phyloP scores from a whole-genome alignment of 306 rosid genomes.

The Vicia faba region DNA sequence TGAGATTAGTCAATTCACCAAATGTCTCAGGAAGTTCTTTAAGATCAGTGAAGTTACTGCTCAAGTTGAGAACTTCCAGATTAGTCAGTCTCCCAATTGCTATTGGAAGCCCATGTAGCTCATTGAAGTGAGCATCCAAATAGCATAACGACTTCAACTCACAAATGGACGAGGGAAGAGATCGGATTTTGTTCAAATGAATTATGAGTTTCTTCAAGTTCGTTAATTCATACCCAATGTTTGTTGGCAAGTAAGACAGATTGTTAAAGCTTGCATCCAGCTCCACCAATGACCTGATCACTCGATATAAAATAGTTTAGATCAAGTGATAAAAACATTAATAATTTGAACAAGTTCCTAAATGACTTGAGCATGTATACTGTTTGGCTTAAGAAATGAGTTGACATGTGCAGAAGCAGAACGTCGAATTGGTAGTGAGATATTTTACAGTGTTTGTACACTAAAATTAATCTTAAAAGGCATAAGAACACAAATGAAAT shows the following conservation, averaged over 20 bases:
- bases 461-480: not conserved
- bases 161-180: conserved; percentile 82
- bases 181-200: conserved; percentile 82
- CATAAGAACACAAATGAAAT: conserved; percentile 10
- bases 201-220: conserved; percentile 70
- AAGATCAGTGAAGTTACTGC: conserved; percentile 85
- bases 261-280: conserved; percentile 87
- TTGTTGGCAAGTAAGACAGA: conserved; percentile 86
- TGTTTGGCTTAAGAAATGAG: conserved; percentile 11
- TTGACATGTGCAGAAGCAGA: conserved; percentile 22
- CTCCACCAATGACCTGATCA: conserved; percentile 88
- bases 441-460: not conserved
- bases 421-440: not conserved
- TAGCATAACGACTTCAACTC: conserved; percentile 74
- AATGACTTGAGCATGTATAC: conserved; percentile 4
- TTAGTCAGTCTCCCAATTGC: conserved; percentile 70
- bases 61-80: conserved; percentile 71
- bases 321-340: not conserved
- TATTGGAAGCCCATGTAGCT: conserved; percentile 80
- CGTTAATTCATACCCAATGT: conserved; percentile 75
- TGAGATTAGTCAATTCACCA: conserved; percentile 84
- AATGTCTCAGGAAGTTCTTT: conserved; percentile 82
- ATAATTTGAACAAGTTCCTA: conserved; percentile 9
- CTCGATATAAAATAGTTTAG: conserved; percentile 16
- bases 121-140: conserved; percentile 94